Evolutionary conservation across 2,329 filamentous ascomycete species (phyloP).

Genomic region (Penicillium sclerotiorum): DNA sequence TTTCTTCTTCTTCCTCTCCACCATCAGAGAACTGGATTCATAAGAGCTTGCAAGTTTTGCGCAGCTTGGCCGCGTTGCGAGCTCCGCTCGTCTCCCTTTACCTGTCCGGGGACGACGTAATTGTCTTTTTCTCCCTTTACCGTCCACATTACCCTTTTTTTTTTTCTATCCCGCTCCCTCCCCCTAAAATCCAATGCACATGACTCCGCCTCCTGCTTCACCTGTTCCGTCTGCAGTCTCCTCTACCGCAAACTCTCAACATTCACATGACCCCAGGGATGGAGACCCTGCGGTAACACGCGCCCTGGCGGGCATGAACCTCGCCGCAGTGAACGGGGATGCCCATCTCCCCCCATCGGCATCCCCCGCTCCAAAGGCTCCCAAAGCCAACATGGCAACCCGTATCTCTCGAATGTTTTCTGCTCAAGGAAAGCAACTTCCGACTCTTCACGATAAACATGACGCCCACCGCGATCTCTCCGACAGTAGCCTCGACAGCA

Average conservation of each 20-base stretch:
- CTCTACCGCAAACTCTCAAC: slow-evolving; percentile 43
- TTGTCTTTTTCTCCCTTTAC: slow-evolving; percentile 2
- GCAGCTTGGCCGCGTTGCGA: slow-evolving; percentile 15
- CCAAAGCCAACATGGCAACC: slow-evolving; percentile 47
- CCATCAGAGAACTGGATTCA: slow-evolving; percentile 9
- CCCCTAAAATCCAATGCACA: slow-evolving; percentile 36
- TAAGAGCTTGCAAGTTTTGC: background rate
- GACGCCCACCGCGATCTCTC: slow-evolving; percentile 38
- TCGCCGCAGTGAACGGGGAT: slow-evolving; percentile 41
- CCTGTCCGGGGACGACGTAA: slow-evolving; percentile 26
- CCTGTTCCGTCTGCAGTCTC: slow-evolving; percentile 49
- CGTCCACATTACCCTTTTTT: background rate
- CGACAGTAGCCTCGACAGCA: slow-evolving; percentile 42
- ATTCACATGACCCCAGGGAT: slow-evolving; percentile 42
- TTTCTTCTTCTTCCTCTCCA: slow-evolving; percentile 15
- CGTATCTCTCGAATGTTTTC: slow-evolving; percentile 52
- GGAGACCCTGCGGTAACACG: slow-evolving; percentile 47
- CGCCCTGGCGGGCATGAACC: slow-evolving; percentile 47
- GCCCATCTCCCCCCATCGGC: slow-evolving; percentile 27
- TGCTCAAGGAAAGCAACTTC: slow-evolving; percentile 39
- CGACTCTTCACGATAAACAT: slow-evolving; percentile 27
- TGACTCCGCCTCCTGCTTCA: slow-evolving; percentile 45
- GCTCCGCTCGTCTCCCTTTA: slow-evolving; percentile 18
- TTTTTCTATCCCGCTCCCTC: slow-evolving; percentile 11
- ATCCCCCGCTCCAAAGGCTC: slow-evolving; percentile 34